A percentile compares a stretch with the other conserved stretches of the same genome.
These are phyloP conservation scores for Ceratocystis alfenasii DNA, from an alignment of 2,329 filamentous ascomycete species.

Conservation along the genomic window DNA sequence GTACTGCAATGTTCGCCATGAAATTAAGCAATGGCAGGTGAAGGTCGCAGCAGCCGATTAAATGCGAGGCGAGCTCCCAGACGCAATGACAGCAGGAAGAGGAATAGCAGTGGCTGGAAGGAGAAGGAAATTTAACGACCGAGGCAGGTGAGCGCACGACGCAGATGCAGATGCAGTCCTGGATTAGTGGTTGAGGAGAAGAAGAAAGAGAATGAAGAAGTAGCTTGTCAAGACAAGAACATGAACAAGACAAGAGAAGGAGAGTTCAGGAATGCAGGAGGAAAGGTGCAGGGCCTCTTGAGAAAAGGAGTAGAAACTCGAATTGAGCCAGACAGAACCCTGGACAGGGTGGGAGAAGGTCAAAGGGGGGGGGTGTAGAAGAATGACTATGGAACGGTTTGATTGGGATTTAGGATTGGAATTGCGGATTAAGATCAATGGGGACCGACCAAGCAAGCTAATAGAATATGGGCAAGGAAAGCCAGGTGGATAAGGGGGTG, in stretches of 20 bases:
- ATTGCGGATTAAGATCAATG: conserved; percentile 20
- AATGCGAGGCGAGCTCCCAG: background rate
- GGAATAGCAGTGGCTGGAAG: background rate
- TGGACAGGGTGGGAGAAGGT: conserved; percentile 5
- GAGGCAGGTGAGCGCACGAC: background rate
- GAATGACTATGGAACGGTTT: conserved; percentile 14
- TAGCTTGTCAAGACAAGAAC: conserved; percentile 12
- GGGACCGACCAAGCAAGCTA: conserved; percentile 20
- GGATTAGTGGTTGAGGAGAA: conserved; percentile 14
- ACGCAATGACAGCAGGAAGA: background rate
- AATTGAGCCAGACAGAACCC: conserved; percentile 4
- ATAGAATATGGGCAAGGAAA: conserved; percentile 9
- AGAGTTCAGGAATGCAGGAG: conserved; percentile 18
- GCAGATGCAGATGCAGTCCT: background rate
- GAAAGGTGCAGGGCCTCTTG: conserved; percentile 20
- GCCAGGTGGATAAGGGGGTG: conserved; percentile 7
- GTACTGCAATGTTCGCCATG: conserved; percentile 14
- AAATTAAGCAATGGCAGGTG: conserved; percentile 1
- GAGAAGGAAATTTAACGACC: background rate
- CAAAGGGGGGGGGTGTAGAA: conserved; percentile 7
- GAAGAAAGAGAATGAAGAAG: conserved; percentile 18
- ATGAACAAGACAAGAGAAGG: conserved; percentile 13
- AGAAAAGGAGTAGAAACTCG: conserved; percentile 19
- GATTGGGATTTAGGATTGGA: conserved; percentile 19
- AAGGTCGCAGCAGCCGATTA: background rate